Conservation (phyloP, 345 rosid species). For the Atalantia buxifolia region DNA sequence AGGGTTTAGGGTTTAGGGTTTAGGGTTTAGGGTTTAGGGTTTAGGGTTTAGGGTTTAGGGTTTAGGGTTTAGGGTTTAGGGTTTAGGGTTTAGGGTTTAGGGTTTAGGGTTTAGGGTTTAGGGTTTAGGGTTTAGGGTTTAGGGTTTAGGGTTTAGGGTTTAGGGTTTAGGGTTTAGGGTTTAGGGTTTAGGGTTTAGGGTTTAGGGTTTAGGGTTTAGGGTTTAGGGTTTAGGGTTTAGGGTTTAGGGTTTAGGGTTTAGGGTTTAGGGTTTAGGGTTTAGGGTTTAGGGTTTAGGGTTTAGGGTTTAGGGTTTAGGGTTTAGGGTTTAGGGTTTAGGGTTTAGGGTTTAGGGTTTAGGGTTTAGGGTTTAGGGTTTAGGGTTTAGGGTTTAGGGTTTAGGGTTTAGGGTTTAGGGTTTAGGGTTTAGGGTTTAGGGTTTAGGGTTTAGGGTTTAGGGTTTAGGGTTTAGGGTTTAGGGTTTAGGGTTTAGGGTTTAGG, state of each 20-base stretch:
- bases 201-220: constrained; percentile 17
- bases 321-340: constrained; percentile 19
- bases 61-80: constrained; percentile 20
- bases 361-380: constrained; percentile 16
- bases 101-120: constrained; percentile 15
- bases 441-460: constrained; percentile 8
- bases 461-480: constrained; percentile 15
- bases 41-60: constrained; percentile 15
- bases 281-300: constrained; percentile 3
- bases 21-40: constrained; percentile 12
- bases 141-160: constrained; percentile 18
- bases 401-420: constrained; percentile 21
- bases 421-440: constrained; percentile 8
- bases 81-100: constrained; percentile 7
- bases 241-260: constrained; percentile 11
- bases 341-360: constrained; percentile 18
- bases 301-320: constrained; percentile 12
- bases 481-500: constrained; percentile 17
- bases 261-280: constrained; percentile 1
- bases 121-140: constrained; percentile 18
- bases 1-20: constrained; percentile 25
- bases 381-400: constrained; percentile 13
- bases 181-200: constrained; percentile 17
- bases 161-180: constrained; percentile 12
- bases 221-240: constrained; percentile 11